These are phyloP conservation scores for Leptodontidium sp. DNA, from an alignment of 2,329 filamentous ascomycete genomes.

Conservation along the genomic window DNA sequence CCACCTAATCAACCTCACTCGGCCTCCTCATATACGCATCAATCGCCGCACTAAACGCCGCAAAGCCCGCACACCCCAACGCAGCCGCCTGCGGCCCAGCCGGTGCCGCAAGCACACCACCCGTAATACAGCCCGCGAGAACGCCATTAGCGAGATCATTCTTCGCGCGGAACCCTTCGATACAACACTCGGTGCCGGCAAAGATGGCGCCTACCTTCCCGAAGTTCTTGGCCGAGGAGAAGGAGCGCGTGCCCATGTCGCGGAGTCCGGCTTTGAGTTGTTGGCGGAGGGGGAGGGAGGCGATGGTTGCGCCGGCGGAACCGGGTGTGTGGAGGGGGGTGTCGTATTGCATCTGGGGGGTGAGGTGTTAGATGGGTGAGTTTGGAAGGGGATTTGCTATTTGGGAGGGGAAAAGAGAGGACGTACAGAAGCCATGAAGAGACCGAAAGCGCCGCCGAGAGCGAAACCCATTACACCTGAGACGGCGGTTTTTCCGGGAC, in stretches of 20 bases:
- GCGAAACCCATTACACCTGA: slow-evolving; percentile 94
- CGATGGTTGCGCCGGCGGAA: slow-evolving; percentile 51
- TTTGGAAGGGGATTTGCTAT: not conserved
- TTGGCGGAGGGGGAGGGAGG: slow-evolving; percentile 79
- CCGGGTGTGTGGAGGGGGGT: slow-evolving; percentile 71
- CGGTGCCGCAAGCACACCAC: slow-evolving; percentile 84
- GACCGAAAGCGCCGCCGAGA: slow-evolving; percentile 90
- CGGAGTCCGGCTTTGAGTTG: slow-evolving; percentile 88
- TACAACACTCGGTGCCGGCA: slow-evolving; percentile 91
- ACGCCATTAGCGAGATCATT: slow-evolving; percentile 92
- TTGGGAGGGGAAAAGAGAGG: not conserved
- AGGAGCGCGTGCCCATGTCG: slow-evolving; percentile 90
- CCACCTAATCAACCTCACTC: slow-evolving; percentile 58
- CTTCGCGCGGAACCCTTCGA: slow-evolving; percentile 91
- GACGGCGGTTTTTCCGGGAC: slow-evolving; percentile 86
- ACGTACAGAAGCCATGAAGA: slow-evolving; percentile 97
- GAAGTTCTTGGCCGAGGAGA: slow-evolving; percentile 90
- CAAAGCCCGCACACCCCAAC: slow-evolving; percentile 91
- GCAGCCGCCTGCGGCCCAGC: slow-evolving; percentile 90
- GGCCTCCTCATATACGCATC: slow-evolving; percentile 90
- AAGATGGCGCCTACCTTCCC: slow-evolving; percentile 92
- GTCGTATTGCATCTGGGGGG: slow-evolving; percentile 91
- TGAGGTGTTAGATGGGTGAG: slow-evolving; percentile 5
- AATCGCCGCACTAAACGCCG: slow-evolving; percentile 90
- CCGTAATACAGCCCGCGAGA: slow-evolving; percentile 88